Conservation (phyloP, 768 basidiomycete species). For the Hirschioporus abietinus region DNA sequence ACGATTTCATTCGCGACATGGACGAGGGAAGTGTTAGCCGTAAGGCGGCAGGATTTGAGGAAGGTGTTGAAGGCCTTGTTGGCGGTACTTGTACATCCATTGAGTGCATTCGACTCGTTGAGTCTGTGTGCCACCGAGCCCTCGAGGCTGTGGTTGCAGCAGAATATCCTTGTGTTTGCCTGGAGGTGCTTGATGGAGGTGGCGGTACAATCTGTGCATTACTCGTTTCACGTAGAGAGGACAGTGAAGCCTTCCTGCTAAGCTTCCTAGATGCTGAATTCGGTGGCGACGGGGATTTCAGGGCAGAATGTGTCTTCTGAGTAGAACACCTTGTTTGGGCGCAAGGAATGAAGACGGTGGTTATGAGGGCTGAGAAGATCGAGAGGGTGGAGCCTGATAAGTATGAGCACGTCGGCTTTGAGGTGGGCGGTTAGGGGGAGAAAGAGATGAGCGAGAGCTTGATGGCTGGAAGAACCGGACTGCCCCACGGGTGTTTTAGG, state of each 20-base stretch:
- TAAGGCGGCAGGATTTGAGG: conserved; percentile 68
- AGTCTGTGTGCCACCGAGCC: conserved; percentile 64
- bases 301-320: conserved; percentile 79
- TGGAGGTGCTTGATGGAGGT: conserved; percentile 39
- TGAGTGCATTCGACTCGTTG: conserved; percentile 53
- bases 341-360: conserved; percentile 52
- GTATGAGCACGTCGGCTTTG: conserved; percentile 50
- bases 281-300: conserved; percentile 74
- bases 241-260: conserved; percentile 73
- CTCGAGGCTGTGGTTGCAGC: conserved; percentile 78
- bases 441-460: conserved; percentile 61
- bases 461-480: conserved; percentile 46
- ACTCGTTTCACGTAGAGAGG: conserved; percentile 61
- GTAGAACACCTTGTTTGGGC: conserved; percentile 68
- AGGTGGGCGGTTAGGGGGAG: conserved; percentile 53
- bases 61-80: conserved; percentile 73
- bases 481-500: conserved; percentile 70
- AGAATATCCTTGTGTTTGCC: conserved; percentile 52
- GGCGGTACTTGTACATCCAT: conserved; percentile 66
- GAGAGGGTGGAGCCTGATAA: conserved; percentile 51
- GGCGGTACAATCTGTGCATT: conserved; percentile 42
- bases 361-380: conserved; percentile 33
- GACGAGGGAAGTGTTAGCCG: conserved; percentile 87
- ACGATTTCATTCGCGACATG: conserved; percentile 59
- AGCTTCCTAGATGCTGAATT: conserved; percentile 51